Evolutionary conservation across 2,329 filamentous ascomycete genomes (phyloP).

Genomic region (Capronia epimyces): DNA sequence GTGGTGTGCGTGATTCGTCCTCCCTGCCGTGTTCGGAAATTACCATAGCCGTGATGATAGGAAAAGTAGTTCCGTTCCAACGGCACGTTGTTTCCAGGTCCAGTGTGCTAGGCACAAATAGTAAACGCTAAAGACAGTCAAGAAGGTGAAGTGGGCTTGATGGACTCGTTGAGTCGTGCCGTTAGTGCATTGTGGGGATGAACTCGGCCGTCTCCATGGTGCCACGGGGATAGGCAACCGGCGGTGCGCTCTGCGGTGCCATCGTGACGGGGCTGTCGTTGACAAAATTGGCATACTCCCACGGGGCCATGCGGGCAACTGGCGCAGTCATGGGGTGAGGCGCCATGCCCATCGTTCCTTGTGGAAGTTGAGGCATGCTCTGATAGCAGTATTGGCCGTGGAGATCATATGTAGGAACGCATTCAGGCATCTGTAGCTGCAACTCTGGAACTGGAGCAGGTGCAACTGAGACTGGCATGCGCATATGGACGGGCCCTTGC

Average conservation of each 20-base stretch:
- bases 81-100: slow-evolving; percentile 2
- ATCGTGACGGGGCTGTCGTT: slow-evolving; percentile 31
- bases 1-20: slow-evolving; percentile 23
- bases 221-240: slow-evolving; percentile 22
- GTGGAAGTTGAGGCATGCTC: slow-evolving; percentile 18
- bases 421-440: slow-evolving; percentile 25
- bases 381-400: slow-evolving; percentile 23
- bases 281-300: slow-evolving; percentile 37
- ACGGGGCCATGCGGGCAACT: slow-evolving; percentile 32
- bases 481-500: slow-evolving; percentile 10
- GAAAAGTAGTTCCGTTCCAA: slow-evolving; percentile 5
- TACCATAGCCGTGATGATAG: slow-evolving; percentile 9
- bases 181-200: slow-evolving; percentile 21
- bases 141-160: slow-evolving; percentile 17
- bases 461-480: slow-evolving; percentile 16
- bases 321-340: slow-evolving; percentile 31
- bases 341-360: slow-evolving; percentile 19
- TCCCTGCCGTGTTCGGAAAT: slow-evolving; percentile 5
- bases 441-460: slow-evolving; percentile 22
- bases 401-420: slow-evolving; percentile 15
- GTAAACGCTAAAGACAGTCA: slow-evolving; percentile 20
- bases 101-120: slow-evolving; percentile 16
- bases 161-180: slow-evolving; percentile 13
- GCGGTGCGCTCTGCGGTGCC: slow-evolving; percentile 28
- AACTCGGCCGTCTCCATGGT: slow-evolving; percentile 21